Percentiles rank a stretch among this genome's conserved stretches.
phyloP scores from a whole-genome alignment of 2,329 filamentous ascomycete species.

The Arthrobotrys pseudoclavata region DNA sequence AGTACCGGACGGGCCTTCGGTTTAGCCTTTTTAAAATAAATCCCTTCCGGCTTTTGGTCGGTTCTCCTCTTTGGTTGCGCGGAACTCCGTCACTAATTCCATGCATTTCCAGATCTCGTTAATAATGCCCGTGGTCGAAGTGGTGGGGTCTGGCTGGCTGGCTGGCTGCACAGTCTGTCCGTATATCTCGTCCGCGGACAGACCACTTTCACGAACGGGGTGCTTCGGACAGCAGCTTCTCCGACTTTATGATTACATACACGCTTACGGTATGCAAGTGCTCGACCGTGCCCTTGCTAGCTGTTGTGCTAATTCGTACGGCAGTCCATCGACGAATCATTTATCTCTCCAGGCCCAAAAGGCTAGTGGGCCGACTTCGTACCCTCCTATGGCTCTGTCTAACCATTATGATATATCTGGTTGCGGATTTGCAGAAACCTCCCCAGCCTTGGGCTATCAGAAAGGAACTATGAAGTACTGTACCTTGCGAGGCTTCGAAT shows the following conservation, averaged over 20 bases:
- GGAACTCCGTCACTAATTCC: constrained; percentile 59
- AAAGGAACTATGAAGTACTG: too few species aligned
- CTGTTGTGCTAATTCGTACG: constrained; percentile 5
- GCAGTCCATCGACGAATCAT: constrained; percentile 1
- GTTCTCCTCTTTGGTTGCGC: constrained; percentile 18
- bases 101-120: constrained; percentile 34
- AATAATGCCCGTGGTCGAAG: constrained; percentile 23
- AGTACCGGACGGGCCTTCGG: constrained; percentile 11
- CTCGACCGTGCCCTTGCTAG: neutral
- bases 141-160: neutral
- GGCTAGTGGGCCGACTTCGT: neutral
- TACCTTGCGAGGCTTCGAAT: too few species aligned
- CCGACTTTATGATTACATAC: constrained; percentile 57
- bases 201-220: constrained; percentile 37
- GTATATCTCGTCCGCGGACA: constrained; percentile 36
- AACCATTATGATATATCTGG: constrained; percentile 8
- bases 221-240: constrained; percentile 49
- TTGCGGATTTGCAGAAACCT: constrained; percentile 23
- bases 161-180: neutral
- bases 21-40: constrained; percentile 36
- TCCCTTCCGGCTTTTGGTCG: constrained; percentile 3
- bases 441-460: neutral
- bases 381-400: neutral
- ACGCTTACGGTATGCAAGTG: constrained; percentile 54
- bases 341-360: neutral